Conservation (phyloP, 2,329 filamentous ascomycete genomes). For the Aspergillus hortae region DNA sequence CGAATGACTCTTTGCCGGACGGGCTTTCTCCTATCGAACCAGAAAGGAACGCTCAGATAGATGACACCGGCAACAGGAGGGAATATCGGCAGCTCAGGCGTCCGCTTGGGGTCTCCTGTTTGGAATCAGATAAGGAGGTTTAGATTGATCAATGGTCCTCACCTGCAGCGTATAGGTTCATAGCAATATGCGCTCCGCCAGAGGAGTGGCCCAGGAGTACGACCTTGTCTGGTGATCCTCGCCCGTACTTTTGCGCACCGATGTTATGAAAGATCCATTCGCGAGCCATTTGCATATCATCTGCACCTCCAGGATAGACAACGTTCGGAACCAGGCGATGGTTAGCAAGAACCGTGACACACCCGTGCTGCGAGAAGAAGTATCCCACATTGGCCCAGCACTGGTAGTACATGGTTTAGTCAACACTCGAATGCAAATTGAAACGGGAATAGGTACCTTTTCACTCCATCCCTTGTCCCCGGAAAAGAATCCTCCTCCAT, state of each 20-base stretch:
- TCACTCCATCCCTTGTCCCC: constrained; percentile 7
- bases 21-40: constrained; percentile 3
- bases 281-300: constrained; percentile 6
- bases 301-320: constrained; percentile 4
- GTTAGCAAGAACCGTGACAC: constrained; percentile 3
- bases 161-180: too few relatives aligned
- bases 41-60: constrained; percentile 7
- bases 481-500: constrained; percentile 6
- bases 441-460: not conserved
- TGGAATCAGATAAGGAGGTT: not conserved
- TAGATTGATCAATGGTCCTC: not conserved
- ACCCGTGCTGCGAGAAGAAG: constrained; percentile 2
- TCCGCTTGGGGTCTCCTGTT: not conserved
- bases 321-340: constrained; percentile 7
- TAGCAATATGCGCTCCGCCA: too few relatives aligned
- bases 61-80: constrained; percentile 6
- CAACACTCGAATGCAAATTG: not conserved
- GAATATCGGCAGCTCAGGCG: not conserved
- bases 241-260: not conserved
- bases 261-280: constrained; percentile 8
- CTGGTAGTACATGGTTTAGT: not conserved
- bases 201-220: not conserved
- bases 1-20: constrained; percentile 1
- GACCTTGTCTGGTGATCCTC: not conserved
- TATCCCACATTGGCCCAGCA: constrained; percentile 3